These are phyloP conservation scores for Pueraria montana DNA, from an alignment of 306 rosid genomes.

Conservation along the genomic window DNA sequence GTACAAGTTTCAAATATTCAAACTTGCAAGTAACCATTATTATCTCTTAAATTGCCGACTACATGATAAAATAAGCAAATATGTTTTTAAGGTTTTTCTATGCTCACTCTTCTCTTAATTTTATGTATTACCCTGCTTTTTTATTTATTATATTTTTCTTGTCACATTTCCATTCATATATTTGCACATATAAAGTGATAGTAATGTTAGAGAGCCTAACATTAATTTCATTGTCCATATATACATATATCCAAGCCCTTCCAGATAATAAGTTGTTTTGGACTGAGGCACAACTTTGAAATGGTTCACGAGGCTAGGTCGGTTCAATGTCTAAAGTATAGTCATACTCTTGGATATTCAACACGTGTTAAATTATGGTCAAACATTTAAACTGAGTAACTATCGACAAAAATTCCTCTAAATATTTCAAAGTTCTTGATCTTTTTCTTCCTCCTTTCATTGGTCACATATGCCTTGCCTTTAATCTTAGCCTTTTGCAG, in stretches of 20 bases:
- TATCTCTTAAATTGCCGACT: not conserved
- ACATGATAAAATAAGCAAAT: not conserved
- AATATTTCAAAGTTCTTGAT: too few relatives aligned
- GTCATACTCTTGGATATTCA: too few relatives aligned
- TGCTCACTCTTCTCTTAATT: not conserved
- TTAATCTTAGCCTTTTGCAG: too few relatives aligned
- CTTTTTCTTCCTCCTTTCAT: too few relatives aligned
- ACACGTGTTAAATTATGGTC: not conserved
- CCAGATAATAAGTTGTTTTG: not conserved
- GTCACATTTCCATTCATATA: not conserved
- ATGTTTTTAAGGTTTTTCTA: not conserved
- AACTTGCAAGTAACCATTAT: conserved; percentile 40
- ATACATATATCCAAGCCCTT: not conserved
- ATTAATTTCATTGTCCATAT: too few relatives aligned
- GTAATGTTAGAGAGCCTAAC: not conserved
- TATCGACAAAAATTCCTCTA: too few relatives aligned
- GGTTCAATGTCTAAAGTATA: not conserved
- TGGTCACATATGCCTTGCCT: too few relatives aligned
- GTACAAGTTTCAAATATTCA: conserved; percentile 22
- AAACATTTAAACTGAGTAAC: too few relatives aligned
- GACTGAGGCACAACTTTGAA: not conserved
- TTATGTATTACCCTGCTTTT: not conserved
- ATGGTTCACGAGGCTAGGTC: not conserved
- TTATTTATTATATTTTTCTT: not conserved
- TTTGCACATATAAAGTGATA: not conserved